Base-by-base conservation (phyloP, 2,329 filamentous ascomycete genomes). In the Didymella keratinophila region DNA sequence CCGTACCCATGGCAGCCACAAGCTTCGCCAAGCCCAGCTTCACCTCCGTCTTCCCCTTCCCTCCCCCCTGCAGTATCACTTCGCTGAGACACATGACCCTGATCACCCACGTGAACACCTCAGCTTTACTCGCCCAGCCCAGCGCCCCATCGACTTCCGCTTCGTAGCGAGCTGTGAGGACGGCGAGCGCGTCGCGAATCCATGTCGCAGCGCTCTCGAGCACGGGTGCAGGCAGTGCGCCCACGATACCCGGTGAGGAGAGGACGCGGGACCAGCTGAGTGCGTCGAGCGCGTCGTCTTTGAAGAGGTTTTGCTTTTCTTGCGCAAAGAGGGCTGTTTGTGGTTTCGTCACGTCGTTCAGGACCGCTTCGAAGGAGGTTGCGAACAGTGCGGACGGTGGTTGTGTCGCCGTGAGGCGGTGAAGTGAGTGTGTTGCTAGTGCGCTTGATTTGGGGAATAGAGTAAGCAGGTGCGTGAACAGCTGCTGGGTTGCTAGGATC, bases 291-390 rank as follows among this genome's bases (percentile, higher is more conserved):
- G 92, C 86, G 66, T 93, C 88, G 73, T 98, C 94, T 48, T 94
- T 81, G 75, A 92, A 98, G n/a, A 97, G 83, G 72, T 99, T 99
- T 73, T 96, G 93, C 74, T 96, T 93, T 77, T 99, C 95, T 55
- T 92, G 84, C 0, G 86, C 89, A 73, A 99, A 99, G 0, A 99
- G 84, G 3, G 88, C 82, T 62, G 87, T 85, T 70, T 91, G 85
- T 66, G 80, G 77, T 39, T 76, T 74, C 4, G 73, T 67, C 11
- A 75, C 72, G 4, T 74, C 69, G 0, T 66, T 60, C 3, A 83
- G 67, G 0, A 51, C 46, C 0, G 47, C 5, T 4, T 32, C 16
- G 47, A 76, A 72, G 0, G 62, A 50, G 3, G 18, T 47, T 10
- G 10, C 2, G 58, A 58, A 56, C 20, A 60, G 51, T 1, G 23